Percentiles rank a stretch among this genome's conserved stretches.
phyloP scores from a whole-genome alignment of 2,329 filamentous ascomycete species.

The Beauveria scarabaeidicola region DNA sequence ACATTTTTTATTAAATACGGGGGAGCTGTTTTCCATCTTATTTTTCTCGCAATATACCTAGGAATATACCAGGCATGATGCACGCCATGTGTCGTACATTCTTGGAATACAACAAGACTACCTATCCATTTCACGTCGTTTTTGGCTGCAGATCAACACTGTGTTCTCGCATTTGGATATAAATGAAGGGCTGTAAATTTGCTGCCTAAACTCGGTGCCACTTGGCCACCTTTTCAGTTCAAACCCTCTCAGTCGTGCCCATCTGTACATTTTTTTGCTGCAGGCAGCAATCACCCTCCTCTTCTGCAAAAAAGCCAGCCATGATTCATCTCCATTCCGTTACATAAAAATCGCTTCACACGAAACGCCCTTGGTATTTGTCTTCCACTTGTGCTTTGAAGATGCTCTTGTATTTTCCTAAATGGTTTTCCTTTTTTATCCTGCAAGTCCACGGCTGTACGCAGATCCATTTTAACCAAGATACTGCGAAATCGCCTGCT shows the following conservation, averaged over 20 bases:
- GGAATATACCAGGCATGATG: not conserved
- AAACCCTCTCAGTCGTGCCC: too few relatives aligned
- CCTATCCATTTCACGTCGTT: not conserved
- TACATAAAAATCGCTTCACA: conserved; percentile 6
- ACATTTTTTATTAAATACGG: not conserved
- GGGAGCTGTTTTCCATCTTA: not conserved
- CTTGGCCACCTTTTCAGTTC: not conserved
- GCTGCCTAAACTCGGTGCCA: not conserved
- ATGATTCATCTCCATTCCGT: not conserved
- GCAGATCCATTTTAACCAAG: conserved; percentile 27
- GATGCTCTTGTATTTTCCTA: not conserved
- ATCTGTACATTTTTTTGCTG: too few relatives aligned
- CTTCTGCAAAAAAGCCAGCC: not conserved
- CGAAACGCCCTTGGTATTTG: conserved; percentile 7
- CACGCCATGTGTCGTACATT: not conserved
- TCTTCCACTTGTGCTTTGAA: not conserved
- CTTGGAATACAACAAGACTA: not conserved
- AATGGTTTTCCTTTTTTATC: not conserved
- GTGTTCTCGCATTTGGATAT: too few relatives aligned
- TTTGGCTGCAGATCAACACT: not conserved
- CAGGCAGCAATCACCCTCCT: too few relatives aligned
- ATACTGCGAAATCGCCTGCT: conserved; percentile 43
- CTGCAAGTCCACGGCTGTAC: conserved; percentile 22
- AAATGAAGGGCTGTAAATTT: not conserved
- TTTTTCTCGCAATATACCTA: not conserved